Evolutionary conservation across 441 rosid genomes (phyloP), one percentile per base, ranked within the genome.

Genomic region (Populus hybrid): DNA sequence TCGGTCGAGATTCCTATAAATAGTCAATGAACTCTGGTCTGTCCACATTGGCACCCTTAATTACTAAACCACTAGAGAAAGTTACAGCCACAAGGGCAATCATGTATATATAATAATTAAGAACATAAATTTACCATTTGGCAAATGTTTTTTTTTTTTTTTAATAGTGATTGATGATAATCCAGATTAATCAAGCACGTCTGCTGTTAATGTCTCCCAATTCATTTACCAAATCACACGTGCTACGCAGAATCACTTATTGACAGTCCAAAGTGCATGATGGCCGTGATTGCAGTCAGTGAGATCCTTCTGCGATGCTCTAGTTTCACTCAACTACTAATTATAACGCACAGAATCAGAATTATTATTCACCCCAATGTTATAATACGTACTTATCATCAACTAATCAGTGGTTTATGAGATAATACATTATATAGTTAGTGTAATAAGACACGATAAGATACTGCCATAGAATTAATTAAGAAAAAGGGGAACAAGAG

Each of bases 261-360:
- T 38, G 28, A 12, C 79, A 75, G 18, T 67, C 57, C 61, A 5
- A 24, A 3, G 32, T 8, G 28, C 19, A 14, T 35, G 69, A 42
- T 75, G 74, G 73, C 85, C 83, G 80, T 82, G 83, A 85, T 82
- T 81, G 82, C 67, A 67, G 85, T 82, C 80, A 83, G 75, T 18
- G 34, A 69, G 71, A 69, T 72, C 79, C 78, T 46, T 61, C 30
- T 75, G 50, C 67, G 18, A 46, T 70, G 72, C 73, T 72, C 61
- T 75, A 77, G 26, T 57, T 74, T 70, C 61, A 76, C 82, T 73
- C 83, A 75, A 24, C 78, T 76, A 23, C 78, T 83, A 84, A 85
- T 87, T 78, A 82, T 85, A 9, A 75, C 73, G 76, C 71, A 50
- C 69, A 75, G 72, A 76, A 78, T 70, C 80, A 79, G 71, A 84